Evolutionary conservation across 345 rosid species (phyloP), one percentile per base, ranked within the genome.

Genomic region (Eucalyptus globulus): DNA sequence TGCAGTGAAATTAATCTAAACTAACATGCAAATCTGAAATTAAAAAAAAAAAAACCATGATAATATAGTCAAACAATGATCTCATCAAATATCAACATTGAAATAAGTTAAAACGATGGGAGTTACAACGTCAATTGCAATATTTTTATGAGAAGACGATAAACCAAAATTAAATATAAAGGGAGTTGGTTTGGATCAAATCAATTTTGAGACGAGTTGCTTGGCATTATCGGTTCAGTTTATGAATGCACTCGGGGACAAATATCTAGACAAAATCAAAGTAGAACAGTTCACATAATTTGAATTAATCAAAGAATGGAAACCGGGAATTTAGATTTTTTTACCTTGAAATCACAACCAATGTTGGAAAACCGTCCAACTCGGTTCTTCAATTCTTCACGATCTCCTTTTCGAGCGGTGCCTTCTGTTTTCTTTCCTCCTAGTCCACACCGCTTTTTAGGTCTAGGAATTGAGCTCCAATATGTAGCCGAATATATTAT

Each of bases 1-100:
- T n/a, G n/a, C n/a, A n/a, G n/a, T n/a, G n/a, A n/a, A n/a, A n/a
- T n/a, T n/a, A n/a, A n/a, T n/a, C n/a, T n/a, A 62, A 62, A 62
- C 21, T 67, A 67, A 65, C 9, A 29, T 65, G n/a, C 37, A 67
- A 15, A 31, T 15, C 76, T 31, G 9, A n/a, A 67, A 51, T n/a
- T n/a, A n/a, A n/a, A n/a, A n/a, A n/a, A 16, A 3, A 51, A 7
- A 27, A 14, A 2, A 37, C 4, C 21, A 0, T 54, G 60, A 67
- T n/a, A n/a, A 67, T n/a, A 11, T 7, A 15, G 40, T 2, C 21
- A n/a, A 15, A 67, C 9, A 15, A 67, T 15, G 31, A 67, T 67
- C 21, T 67, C 76, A n/a, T 67, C 40, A 54, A 67, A n/a, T 31
- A 67, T 67, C 22, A 15, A 8, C 17, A n/a, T n/a, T 9, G 40